A percentile compares a stretch with the other conserved stretches of the same genome.
Evolutionary conservation across 306 rosid genomes (phyloP).

Genomic region (Casuarina cunninghamiana): DNA sequence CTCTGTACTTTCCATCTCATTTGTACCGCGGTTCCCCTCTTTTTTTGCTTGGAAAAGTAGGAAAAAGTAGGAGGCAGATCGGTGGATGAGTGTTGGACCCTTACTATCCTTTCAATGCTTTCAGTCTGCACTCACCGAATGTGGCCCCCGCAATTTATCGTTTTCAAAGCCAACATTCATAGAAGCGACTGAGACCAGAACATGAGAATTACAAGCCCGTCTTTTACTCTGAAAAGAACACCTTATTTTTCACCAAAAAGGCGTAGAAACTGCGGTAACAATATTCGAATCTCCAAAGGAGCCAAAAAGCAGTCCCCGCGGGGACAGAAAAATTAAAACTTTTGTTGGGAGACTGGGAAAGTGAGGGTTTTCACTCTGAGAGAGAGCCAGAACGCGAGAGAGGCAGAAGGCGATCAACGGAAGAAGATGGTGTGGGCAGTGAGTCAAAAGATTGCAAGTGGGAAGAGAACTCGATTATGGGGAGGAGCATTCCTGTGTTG

Average conservation of each 20-base stretch:
- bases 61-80: too few species aligned
- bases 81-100: too few species aligned
- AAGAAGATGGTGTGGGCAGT: slow-evolving; percentile 40
- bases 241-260: neutral
- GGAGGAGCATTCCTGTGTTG: slow-evolving; percentile 41
- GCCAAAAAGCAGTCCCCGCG: neutral
- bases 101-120: too few species aligned
- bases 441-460: slow-evolving; percentile 38
- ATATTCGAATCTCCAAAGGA: neutral
- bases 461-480: slow-evolving; percentile 41
- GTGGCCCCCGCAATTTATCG: neutral
- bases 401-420: neutral
- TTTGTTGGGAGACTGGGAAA: neutral
- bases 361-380: neutral
- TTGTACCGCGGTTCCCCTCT: too few species aligned
- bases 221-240: too few species aligned
- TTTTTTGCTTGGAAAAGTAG: too few species aligned
- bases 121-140: neutral
- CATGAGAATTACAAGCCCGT: too few species aligned
- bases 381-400: slow-evolving; percentile 5
- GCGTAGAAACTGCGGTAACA: neutral
- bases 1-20: too few species aligned
- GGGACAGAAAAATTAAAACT: neutral
- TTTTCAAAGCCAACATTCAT: neutral
- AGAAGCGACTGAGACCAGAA: too few species aligned